Base-by-base conservation (phyloP, 129 eudicot genomes). In the Tagetes patula region DNA sequence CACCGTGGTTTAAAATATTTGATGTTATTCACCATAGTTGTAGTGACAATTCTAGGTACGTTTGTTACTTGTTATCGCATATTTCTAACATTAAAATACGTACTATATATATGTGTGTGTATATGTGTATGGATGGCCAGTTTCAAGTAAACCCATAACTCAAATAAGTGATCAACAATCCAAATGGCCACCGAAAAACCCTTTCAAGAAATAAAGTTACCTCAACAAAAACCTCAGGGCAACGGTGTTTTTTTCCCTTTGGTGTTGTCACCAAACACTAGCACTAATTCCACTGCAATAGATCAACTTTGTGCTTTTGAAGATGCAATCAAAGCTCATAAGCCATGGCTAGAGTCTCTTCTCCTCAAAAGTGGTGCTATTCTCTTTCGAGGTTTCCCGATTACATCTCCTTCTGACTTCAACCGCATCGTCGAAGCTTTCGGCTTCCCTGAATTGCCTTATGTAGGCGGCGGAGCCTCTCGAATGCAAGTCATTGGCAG, bases 391-490 rank as follows among this genome's bases (percentile, higher is more conserved):
- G 98, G 92, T 3, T 89, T 85, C 60, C 83, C 74, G 0, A 71
- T 85, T 27, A 41, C 56, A 1, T 68, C 87, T 2, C 95, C 96
- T 50, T 71, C 81, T 0, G 88, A 89, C 61, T 92, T 92, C 75
- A 92, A 89, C 77, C 66, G 74, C 66, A 79, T 87, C 36, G 85
- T 92, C 13, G 92, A 92, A 72, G 88, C 98, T 45, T 92, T 89
- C 32, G 98, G 85, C 33, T 89, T 69, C 82, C 83, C 78, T 49
- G 98, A 92, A 55, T 30, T 83, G 59, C 81, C 82, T 3, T 80
- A 80, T 1, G 80, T 81, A 1, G 98, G 98, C n/a, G 96, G 98
- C 11, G 85, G 85, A 12, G 98, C 96, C 12, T 83, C 87, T 8
- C 73, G 96, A 77, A 87, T 65, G 33, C 81, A 82, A 38, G 95